These are phyloP conservation scores for thale cress (Arabidopsis thaliana) DNA, from an alignment of 345 rosid genomes.

Conservation along the genomic window TAIR10.1 NC_003076.8:8158001-8158500, in stretches of 20 bases:
- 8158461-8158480: constrained; percentile 81
- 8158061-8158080: constrained; percentile 67
- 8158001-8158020: constrained; percentile 7
- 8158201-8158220: constrained; percentile 71
- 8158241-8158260: constrained; percentile 66
- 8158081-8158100: constrained; percentile 94
- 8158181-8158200: constrained; percentile 76
- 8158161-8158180: constrained; percentile 84
- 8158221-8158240: constrained; percentile 88
- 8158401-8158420: constrained; percentile 25
- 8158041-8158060: neutral
- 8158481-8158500: constrained; percentile 98
- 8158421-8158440: constrained; percentile 93
- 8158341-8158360: constrained; percentile 25
- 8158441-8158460: constrained; percentile 83
- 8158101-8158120: constrained; percentile 74
- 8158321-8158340: constrained; percentile 84
- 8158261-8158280: constrained; percentile 78
- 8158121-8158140: constrained; percentile 70
- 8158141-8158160: constrained; percentile 72
- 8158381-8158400: constrained; percentile 7
- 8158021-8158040: neutral
- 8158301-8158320: constrained; percentile 70
- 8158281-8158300: constrained; percentile 64
- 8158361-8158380: constrained; percentile 16